Evolutionary conservation across 2,329 filamentous ascomycete species (phyloP).

Genomic region (Verticillium tricorpus): DNA sequence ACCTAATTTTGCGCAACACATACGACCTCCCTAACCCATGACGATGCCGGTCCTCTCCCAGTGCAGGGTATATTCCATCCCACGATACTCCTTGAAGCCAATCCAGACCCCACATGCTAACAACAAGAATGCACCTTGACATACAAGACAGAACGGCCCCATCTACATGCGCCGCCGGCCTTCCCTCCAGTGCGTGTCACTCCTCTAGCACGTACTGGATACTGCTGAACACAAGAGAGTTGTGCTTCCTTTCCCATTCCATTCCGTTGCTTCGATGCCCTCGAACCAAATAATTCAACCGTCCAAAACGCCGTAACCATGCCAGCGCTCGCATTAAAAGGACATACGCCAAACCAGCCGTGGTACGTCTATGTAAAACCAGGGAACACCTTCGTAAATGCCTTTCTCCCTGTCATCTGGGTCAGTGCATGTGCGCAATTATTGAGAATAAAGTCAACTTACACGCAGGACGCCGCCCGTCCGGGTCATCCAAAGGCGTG

Average conservation of each 20-base stretch:
- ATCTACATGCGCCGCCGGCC: background rate
- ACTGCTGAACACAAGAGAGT: background rate
- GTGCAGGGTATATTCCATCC: slow-evolving; percentile 1
- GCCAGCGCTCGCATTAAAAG: background rate
- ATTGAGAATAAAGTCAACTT: slow-evolving; percentile 16
- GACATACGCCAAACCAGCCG: slow-evolving; percentile 1
- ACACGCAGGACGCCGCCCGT: slow-evolving; percentile 34
- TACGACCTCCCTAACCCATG: background rate
- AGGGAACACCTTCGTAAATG: slow-evolving; percentile 38
- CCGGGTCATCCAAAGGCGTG: slow-evolving; percentile 38
- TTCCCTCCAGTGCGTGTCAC: background rate
- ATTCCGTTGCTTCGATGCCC: background rate
- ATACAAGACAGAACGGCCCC: background rate
- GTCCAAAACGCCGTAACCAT: background rate
- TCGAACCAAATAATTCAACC: background rate
- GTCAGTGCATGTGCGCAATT: slow-evolving; percentile 1
- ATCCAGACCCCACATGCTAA: background rate
- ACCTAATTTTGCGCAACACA: background rate
- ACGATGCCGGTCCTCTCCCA: background rate
- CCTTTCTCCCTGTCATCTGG: slow-evolving; percentile 32
- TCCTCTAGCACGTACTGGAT: background rate
- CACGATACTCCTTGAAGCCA: background rate
- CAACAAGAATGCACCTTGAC: background rate
- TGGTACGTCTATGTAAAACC: slow-evolving; percentile 20
- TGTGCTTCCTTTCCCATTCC: background rate